Base-by-base conservation (phyloP, 129 eudicot genomes). In the Flaveria bidentis region DNA sequence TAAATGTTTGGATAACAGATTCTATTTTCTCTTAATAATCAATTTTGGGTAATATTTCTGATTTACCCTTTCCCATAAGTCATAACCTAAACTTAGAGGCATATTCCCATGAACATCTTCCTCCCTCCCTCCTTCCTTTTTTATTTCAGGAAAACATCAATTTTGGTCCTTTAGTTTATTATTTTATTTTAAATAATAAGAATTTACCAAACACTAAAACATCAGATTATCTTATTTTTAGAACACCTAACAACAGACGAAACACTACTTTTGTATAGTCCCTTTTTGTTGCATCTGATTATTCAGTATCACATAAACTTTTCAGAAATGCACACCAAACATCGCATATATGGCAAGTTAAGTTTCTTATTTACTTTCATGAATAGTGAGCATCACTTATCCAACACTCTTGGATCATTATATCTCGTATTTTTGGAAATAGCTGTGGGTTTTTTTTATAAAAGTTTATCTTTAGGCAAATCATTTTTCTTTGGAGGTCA, bases 381-480 rank as follows among this genome's bases (percentile, higher is more conserved):
- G 10, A 2, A 17, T 23, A 55, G 61, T 0, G 61, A 55, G 39
- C 39, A 33, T 33, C 39, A 33, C 39, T 33, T 33, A 33, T 33
- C 39, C 39, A 4, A 18, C 26, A 55, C 39, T 55, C 49, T 55
- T 58, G 17, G 10, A n/a, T 17, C 33, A 23, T 58, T 58, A 25
- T 10, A 22, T 58, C 25, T 23, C 65, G 7, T 11, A 23, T 55
- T 26, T 58, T 58, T 58, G 65, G 33, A 58, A 23, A 58, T 58
- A 58, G 33, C 65, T 58, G 6, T 53, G 1, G 16, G 16, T 10
- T 9, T 58, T 17, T 17, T 58, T 15, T 23, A 58, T 11, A 22
- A 58, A 58, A 58, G 1, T 20, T 55, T 55, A 55, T 57, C 64
- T 57, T 57, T 57, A 20, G 64, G 30, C 68, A 63, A 30, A 63